Base-by-base conservation (phyloP, 345 rosid species). In the Turritis glabra region DNA sequence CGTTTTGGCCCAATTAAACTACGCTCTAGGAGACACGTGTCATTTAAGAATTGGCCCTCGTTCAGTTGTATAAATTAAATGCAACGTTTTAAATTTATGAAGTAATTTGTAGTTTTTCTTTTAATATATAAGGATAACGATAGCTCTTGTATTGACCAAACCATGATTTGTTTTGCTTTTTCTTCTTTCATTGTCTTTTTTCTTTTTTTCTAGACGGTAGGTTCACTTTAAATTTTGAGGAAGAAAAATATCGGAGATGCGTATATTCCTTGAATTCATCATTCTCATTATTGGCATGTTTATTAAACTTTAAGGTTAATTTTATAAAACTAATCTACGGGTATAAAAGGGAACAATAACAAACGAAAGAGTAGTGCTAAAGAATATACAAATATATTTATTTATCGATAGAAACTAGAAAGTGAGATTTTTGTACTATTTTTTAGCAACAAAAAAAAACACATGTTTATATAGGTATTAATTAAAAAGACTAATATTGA, bases 201-300 rank as follows among this genome's bases (percentile, higher is more conserved):
- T 50, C 7, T 15, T 17, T 32, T 64, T 56, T 66, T 26, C n/a
- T 12, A 48, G 67, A 57, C 67, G 62, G 61, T 52, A 51, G 62
- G 47, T 22, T 68, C 64, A 53, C 64, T 76, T 68, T 76, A 14
- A 8, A 50, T 17, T 15, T n/a, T 3, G 38, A 51, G 69, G 48
- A 60, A 61, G 64, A 43, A 17, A 69, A 76, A 35, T 18, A 68
- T 52, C 2, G 18, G 11, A 62, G 74, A 43, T 53, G 64, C 79
- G 79, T 76, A 69, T 69, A 53, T 43, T 53, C 64, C 23, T 69
- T 60, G 70, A 43, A 61, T 32, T 35, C 57, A 75, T 60, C 74
- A 4, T 52, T 52, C 50, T 68, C 64, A 41, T 69, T 11, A 8
- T 40, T 57, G 48, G 23, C 44, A 40, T 26, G 63, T 48, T 59